Evolutionary conservation across 352 stramenopile genomes (phyloP).

Genomic region (Pythium coloratum): DNA sequence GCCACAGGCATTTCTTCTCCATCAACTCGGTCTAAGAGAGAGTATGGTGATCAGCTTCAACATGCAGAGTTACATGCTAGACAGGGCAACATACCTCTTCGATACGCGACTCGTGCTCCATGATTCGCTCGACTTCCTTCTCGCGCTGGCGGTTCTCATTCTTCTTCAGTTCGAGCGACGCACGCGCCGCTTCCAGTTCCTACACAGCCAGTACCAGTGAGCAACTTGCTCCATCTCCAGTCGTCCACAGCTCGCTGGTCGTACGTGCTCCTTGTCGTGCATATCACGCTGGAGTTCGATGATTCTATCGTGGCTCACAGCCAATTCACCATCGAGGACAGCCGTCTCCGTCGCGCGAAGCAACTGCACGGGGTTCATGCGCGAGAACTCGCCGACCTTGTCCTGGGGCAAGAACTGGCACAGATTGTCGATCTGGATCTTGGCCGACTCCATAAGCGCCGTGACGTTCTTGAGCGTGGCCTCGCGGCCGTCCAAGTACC

Average conservation of each 20-base stretch:
- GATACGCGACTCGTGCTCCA: constrained; percentile 77
- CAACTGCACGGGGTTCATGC: constrained; percentile 73
- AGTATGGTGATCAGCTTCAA: no score
- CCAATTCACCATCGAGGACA: constrained; percentile 72
- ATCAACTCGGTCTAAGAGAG: constrained; percentile 66
- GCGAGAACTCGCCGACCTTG: constrained; percentile 91
- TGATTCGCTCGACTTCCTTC: constrained; percentile 83
- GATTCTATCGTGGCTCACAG: constrained; percentile 71
- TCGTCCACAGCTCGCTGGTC: neutral
- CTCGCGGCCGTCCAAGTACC: constrained; percentile 74
- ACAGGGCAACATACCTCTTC: constrained; percentile 49
- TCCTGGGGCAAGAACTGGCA: constrained; percentile 99
- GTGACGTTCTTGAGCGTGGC: constrained; percentile 68
- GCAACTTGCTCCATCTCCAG: neutral
- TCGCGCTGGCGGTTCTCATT: constrained; percentile 80
- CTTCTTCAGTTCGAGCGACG: constrained; percentile 80
- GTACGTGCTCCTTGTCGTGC: constrained; percentile 64
- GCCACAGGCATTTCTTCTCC: constrained; percentile 87
- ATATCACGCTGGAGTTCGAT: constrained; percentile 78
- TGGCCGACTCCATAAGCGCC: constrained; percentile 80
- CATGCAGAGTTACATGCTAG: no score
- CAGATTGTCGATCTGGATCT: constrained; percentile 98
- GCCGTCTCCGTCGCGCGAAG: constrained; percentile 80
- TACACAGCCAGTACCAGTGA: constrained; percentile 20
- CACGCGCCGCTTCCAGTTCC: constrained; percentile 63